Percentiles rank a stretch among this genome's conserved stretches.
Evolutionary conservation across 306 rosid genomes (phyloP).

Genomic region (Cicer chorassanicum): DNA sequence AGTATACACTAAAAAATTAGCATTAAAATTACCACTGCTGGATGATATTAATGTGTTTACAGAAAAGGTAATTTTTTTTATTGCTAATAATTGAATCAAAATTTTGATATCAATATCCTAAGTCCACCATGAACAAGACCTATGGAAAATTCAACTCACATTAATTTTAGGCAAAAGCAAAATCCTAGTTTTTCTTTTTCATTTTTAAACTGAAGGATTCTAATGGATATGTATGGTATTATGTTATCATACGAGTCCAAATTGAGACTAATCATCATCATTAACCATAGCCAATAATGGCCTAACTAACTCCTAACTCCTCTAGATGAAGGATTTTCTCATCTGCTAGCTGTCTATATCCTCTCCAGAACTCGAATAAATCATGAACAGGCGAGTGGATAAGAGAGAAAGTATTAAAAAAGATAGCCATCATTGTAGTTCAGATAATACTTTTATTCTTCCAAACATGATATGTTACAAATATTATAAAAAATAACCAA

Average conservation of each 20-base stretch:
- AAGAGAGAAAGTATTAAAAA: not conserved
- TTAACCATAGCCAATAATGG: not conserved
- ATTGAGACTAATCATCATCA: not conserved
- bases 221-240: not conserved
- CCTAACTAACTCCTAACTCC: not conserved
- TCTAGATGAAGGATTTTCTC: not conserved
- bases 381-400: not conserved
- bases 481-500: conserved; percentile 12
- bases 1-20: not conserved
- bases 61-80: too few relatives aligned
- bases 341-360: not conserved
- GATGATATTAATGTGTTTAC: not conserved
- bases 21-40: not conserved
- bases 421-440: not conserved
- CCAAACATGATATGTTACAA: conserved; percentile 25
- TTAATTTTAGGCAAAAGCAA: not conserved
- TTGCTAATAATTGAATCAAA: too few relatives aligned
- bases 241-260: not conserved
- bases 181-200: too few relatives aligned
- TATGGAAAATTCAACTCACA: not conserved
- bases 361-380: not conserved
- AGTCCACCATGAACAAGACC: not conserved
- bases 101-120: too few relatives aligned
- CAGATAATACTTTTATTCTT: conserved; percentile 37
- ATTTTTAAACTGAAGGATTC: not conserved